phyloP scores from a whole-genome alignment of 495 filamentous ascomycete species.

The Emericellopsis terricola region DNA sequence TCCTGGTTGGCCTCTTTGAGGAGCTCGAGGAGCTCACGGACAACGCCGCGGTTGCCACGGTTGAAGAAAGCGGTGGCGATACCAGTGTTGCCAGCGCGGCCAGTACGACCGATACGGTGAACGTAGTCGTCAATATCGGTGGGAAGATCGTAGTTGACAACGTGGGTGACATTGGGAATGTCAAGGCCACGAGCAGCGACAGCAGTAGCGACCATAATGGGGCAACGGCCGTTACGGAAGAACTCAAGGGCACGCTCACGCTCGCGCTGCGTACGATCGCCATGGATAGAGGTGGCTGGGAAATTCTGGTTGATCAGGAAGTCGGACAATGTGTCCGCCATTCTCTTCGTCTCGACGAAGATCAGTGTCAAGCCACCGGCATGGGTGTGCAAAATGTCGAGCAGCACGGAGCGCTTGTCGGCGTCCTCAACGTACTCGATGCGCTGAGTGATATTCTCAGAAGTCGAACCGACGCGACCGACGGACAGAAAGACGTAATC shows the following conservation, averaged over 20 bases:
- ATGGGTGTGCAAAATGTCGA: slow-evolving; percentile 94
- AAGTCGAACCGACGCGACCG: slow-evolving; percentile 97
- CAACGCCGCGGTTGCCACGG: slow-evolving; percentile 94
- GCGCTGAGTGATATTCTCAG: slow-evolving; percentile 98
- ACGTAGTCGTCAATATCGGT: slow-evolving; percentile 99
- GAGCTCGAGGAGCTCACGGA: slow-evolving; percentile 84
- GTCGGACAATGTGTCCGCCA: slow-evolving; percentile 93
- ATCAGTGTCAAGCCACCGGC: slow-evolving; percentile 83
- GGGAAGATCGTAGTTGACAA: slow-evolving; percentile 97
- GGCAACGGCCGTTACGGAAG: slow-evolving; percentile 90
- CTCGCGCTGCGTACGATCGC: slow-evolving; percentile 94
- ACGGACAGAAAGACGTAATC: slow-evolving; percentile 98
- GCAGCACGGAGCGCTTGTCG: slow-evolving; percentile 93
- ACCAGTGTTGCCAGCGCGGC: slow-evolving; percentile 97
- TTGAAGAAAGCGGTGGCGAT: slow-evolving; percentile 99
- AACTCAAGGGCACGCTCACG: slow-evolving; percentile 94
- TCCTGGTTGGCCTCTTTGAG: slow-evolving; percentile 98
- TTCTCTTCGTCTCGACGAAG: slow-evolving; percentile 99
- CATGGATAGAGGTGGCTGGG: slow-evolving; percentile 97
- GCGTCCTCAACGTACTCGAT: slow-evolving; percentile 93
- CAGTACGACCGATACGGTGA: slow-evolving; percentile 98
- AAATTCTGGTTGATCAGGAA: slow-evolving; percentile 97
- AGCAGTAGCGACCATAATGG: slow-evolving; percentile 90
- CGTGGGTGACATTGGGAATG: slow-evolving; percentile 96
- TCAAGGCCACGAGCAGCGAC: slow-evolving; percentile 91